Percentiles rank a stretch among this genome's conserved stretches.
phyloP scores from a whole-genome alignment of 1,284 basidiomycete genomes.

The Acaromyces ingoldii region DNA sequence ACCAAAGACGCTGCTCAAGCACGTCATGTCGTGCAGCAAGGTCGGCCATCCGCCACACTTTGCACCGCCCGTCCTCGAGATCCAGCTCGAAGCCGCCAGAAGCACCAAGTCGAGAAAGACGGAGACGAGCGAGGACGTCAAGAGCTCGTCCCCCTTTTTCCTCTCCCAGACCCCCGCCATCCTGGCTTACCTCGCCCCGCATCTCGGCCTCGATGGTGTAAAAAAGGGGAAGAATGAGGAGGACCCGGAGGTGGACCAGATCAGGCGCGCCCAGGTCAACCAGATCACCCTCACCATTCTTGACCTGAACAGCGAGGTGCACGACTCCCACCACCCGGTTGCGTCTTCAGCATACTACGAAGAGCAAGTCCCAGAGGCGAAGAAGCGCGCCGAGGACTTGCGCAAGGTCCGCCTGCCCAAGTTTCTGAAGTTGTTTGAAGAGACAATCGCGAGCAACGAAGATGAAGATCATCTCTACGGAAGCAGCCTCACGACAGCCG shows the following conservation, averaged over 20 bases:
- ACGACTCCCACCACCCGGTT: slow-evolving; percentile 41
- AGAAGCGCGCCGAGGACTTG: slow-evolving; percentile 53
- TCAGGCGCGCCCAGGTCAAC: slow-evolving; percentile 45
- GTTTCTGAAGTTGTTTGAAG: slow-evolving; percentile 52
- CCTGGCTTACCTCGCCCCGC: slow-evolving; percentile 55
- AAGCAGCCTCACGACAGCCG: slow-evolving; percentile 44
- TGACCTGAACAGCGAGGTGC: slow-evolving; percentile 56
- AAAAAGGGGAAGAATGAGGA: slow-evolving; percentile 9
- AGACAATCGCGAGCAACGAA: slow-evolving; percentile 51
- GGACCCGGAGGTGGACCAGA: slow-evolving; percentile 13
- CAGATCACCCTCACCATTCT: slow-evolving; percentile 55
- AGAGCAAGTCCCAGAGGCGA: slow-evolving; percentile 55
- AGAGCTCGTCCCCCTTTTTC: slow-evolving; percentile 10
- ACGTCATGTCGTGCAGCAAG: slow-evolving; percentile 3
- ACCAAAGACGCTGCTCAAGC: slow-evolving; percentile 7
- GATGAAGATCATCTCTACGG: not conserved
- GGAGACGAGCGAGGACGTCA: slow-evolving; percentile 9
- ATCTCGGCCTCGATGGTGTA: slow-evolving; percentile 47
- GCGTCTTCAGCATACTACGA: slow-evolving; percentile 51
- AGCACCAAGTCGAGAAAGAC: slow-evolving; percentile 5
- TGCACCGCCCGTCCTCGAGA: slow-evolving; percentile 49
- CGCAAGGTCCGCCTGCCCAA: slow-evolving; percentile 56
- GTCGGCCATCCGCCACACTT: slow-evolving; percentile 37
- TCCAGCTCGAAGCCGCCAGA: slow-evolving; percentile 4
- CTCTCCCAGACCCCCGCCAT: slow-evolving; percentile 55